phyloP scores from a whole-genome alignment of 2,329 filamentous ascomycete species.

The Paraconiothyrium brasiliense region DNA sequence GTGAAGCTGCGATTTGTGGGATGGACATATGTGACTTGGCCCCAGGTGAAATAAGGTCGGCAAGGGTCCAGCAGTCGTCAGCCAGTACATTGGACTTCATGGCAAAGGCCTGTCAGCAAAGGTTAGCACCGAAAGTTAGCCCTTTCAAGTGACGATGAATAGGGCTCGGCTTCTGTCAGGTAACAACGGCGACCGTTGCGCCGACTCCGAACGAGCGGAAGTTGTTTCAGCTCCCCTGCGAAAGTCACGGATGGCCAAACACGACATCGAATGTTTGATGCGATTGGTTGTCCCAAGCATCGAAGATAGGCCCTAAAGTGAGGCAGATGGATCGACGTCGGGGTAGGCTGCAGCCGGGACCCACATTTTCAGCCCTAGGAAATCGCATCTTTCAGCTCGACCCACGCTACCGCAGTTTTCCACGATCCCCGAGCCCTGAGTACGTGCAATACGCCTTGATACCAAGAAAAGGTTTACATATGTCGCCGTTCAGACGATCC shows the following conservation, averaged over 20 bases:
- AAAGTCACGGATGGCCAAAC: not conserved
- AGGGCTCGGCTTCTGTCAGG: constrained; percentile 1
- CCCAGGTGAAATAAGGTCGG: constrained; percentile 3
- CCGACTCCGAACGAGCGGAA: constrained; percentile 1
- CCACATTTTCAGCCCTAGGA: constrained; percentile 13
- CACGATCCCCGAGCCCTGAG: not conserved
- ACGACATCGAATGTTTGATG: not conserved
- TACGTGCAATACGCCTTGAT: not conserved
- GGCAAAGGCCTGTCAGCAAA: constrained; percentile 1
- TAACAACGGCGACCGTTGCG: not conserved
- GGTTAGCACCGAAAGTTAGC: constrained; percentile 2
- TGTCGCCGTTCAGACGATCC: constrained; percentile 1
- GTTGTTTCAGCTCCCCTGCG: not conserved
- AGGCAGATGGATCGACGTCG: constrained; percentile 1
- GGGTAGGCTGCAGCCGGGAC: constrained; percentile 4
- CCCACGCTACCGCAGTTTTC: constrained; percentile 2
- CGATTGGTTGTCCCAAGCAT: not conserved
- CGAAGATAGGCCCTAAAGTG: not conserved
- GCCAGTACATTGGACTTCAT: constrained; percentile 2
- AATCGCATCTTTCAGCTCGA: constrained; percentile 4
- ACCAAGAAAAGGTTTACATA: not conserved
- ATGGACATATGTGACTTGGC: constrained; percentile 4
- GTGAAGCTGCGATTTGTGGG: constrained; percentile 3
- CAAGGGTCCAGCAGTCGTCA: constrained; percentile 5
- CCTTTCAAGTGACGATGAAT: not conserved